Conservation (phyloP, 2,329 filamentous ascomycete species). For the Sporothrix curviconia region DNA sequence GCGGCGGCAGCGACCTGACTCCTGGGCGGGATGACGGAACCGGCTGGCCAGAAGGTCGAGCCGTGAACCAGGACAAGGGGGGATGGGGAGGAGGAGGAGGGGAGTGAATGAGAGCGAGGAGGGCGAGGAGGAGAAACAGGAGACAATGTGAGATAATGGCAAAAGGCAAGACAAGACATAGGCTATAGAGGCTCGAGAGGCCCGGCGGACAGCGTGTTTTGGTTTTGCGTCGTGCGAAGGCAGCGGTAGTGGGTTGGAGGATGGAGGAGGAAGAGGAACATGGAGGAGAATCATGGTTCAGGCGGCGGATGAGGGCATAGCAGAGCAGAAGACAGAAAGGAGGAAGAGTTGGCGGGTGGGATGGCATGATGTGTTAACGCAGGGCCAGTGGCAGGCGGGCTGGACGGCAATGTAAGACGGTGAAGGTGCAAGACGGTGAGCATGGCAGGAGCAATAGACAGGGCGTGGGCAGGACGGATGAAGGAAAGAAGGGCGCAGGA, state of each 20-base stretch:
- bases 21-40: constrained; percentile 1
- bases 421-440: not conserved
- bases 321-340: constrained; percentile 1
- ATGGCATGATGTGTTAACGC: constrained; percentile 9
- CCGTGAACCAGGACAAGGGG: not conserved
- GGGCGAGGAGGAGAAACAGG: not conserved
- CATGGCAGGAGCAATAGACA: not conserved
- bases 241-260: not conserved
- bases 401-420: not conserved
- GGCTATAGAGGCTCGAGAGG: constrained; percentile 5
- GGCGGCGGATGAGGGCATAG: no score
- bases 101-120: not conserved
- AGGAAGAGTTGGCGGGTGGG: not conserved
- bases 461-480: not conserved
- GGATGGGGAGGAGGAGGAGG: no score
- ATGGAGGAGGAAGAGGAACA: not conserved
- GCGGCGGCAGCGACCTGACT: not conserved
- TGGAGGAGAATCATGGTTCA: no score
- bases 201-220: not conserved
- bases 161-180: constrained; percentile 14
- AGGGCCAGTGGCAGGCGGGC: constrained; percentile 1
- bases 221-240: not conserved
- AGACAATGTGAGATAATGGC: no score
- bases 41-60: not conserved
- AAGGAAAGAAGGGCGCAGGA: not conserved